Percentiles rank a stretch among this genome's conserved stretches.
phyloP scores from a whole-genome alignment of 805 yeast species.

The Starmerella cellae region DNA sequence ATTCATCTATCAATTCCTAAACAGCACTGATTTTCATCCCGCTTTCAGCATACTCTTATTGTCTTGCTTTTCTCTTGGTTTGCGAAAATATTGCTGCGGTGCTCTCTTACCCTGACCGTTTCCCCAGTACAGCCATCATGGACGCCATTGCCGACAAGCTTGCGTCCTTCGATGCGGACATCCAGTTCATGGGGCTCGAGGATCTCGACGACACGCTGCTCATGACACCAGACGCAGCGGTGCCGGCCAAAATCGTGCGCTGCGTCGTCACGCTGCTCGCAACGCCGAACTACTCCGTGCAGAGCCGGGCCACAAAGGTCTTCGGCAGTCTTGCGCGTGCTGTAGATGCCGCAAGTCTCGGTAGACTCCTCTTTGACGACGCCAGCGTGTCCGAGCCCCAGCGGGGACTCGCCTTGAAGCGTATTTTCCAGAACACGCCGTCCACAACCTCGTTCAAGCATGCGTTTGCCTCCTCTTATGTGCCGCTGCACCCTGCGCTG shows the following conservation, averaged over 20 bases:
- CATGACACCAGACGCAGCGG: slow-evolving; percentile 21
- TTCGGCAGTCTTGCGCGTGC: slow-evolving; percentile 29
- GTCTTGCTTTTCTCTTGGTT: too few relatives aligned
- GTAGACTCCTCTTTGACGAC: neutral
- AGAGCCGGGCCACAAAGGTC: slow-evolving; percentile 56
- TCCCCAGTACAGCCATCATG: too few relatives aligned
- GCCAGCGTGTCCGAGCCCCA: neutral
- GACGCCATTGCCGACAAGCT: slow-evolving; percentile 16
- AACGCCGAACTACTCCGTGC: slow-evolving; percentile 60
- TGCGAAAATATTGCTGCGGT: too few relatives aligned
- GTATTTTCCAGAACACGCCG: neutral
- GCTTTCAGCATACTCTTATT: too few relatives aligned
- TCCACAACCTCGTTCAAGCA: neutral
- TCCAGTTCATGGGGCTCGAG: slow-evolving; percentile 72
- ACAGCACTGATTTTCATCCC: too few relatives aligned
- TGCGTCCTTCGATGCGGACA: slow-evolving; percentile 48
- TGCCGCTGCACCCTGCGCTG: neutral
- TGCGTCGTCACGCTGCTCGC: slow-evolving; percentile 35
- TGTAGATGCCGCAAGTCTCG: neutral
- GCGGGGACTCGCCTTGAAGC: slow-evolving; percentile 4
- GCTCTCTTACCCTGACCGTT: too few relatives aligned
- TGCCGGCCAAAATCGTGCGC: slow-evolving; percentile 27
- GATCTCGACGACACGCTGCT: slow-evolving; percentile 31
- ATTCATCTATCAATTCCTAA: too few relatives aligned
- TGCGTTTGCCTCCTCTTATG: neutral